Base-by-base conservation (phyloP, 495 filamentous ascomycete genomes). In the Aspergillus mulundensis region DNA sequence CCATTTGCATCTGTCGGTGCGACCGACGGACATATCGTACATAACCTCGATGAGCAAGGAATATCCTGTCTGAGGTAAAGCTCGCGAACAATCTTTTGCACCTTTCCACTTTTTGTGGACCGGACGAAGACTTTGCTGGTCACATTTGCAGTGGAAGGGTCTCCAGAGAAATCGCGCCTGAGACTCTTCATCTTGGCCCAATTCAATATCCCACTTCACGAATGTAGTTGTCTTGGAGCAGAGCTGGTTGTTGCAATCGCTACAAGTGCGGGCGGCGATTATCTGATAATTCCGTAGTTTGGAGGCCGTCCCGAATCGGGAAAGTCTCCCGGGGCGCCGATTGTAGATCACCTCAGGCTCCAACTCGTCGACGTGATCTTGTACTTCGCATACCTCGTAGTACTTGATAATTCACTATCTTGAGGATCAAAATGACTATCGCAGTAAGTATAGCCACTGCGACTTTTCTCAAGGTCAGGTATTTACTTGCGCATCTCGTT, bases 51-150 rank as follows among this genome's bases (percentile, higher is more conserved):
- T 15, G 95, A 99, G 74, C 94, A 99, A 30, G 94, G 94, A 61
- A 97, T 97, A 69, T 99, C 95, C 76, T 90, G 86, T 63, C 94
- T 84, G 28, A 99, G 80, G 74, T 99, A 97, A 50, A 97, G 76
- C 77, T 99, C 94, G 44, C 91, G 84, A 56, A 97, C 95, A 69
- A 99, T 92, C 76, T 99, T 98, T 73, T 96, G 91, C 56, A 97
- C 94, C 76, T 96, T 97, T 65, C 94, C 94, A 70, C 83, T 89
- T 70, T 87, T 93, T 16, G 91, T 92, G 24, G 94, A 96, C 54
- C 94, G 79, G 58, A 97, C 87, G 63, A 91, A 99, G 59, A 94
- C 81, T 75, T 97, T 95, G 81, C 87, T 95, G 43, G 86, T 87
- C 53, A 96, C 87, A 70, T 87, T 94, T 46, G 83, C 77, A n/a